Evolutionary conservation across 2,329 filamentous ascomycete genomes (phyloP).

Genomic region (Fusarium sp.): DNA sequence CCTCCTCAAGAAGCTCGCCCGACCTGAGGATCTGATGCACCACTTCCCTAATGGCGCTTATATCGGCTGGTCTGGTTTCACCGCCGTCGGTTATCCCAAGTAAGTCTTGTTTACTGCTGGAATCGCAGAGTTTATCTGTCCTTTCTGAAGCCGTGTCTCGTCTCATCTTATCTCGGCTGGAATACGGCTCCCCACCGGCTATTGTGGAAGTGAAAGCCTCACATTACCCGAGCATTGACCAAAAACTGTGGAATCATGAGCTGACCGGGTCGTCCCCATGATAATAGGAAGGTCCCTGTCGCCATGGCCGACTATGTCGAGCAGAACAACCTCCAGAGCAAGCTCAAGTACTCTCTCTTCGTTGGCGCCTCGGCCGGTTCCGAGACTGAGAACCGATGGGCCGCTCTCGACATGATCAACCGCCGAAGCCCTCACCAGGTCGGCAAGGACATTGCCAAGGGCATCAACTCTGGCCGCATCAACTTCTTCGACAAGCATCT

Average conservation of each 20-base stretch:
- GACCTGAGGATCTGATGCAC: slow-evolving; percentile 82
- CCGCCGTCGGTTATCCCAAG: slow-evolving; percentile 91
- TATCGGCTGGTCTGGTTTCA: slow-evolving; percentile 92
- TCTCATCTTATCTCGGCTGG: not conserved
- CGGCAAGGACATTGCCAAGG: slow-evolving; percentile 89
- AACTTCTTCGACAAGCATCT: slow-evolving; percentile 95
- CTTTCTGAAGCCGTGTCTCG: not conserved
- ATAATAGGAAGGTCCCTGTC: slow-evolving; percentile 80
- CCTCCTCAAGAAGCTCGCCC: slow-evolving; percentile 83
- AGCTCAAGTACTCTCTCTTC: slow-evolving; percentile 88
- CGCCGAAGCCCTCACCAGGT: slow-evolving; percentile 87
- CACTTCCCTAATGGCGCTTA: slow-evolving; percentile 88
- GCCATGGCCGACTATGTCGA: slow-evolving; percentile 91
- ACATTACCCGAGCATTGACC: slow-evolving; percentile 32
- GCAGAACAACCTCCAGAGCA: slow-evolving; percentile 83
- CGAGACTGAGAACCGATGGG: slow-evolving; percentile 93
- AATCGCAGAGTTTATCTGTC: not conserved
- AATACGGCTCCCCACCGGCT: slow-evolving; percentile 24
- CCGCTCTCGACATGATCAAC: slow-evolving; percentile 90
- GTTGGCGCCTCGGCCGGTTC: slow-evolving; percentile 91
- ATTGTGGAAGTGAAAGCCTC: slow-evolving; percentile 9
- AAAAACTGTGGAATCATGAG: slow-evolving; percentile 1
- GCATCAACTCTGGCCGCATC: slow-evolving; percentile 89
- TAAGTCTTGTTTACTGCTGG: slow-evolving; percentile 27
- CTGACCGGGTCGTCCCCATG: slow-evolving; percentile 21